These are phyloP conservation scores for Aspergillus pseudonomiae DNA, from an alignment of 2,329 filamentous ascomycete genomes.

Conservation along the genomic window DNA sequence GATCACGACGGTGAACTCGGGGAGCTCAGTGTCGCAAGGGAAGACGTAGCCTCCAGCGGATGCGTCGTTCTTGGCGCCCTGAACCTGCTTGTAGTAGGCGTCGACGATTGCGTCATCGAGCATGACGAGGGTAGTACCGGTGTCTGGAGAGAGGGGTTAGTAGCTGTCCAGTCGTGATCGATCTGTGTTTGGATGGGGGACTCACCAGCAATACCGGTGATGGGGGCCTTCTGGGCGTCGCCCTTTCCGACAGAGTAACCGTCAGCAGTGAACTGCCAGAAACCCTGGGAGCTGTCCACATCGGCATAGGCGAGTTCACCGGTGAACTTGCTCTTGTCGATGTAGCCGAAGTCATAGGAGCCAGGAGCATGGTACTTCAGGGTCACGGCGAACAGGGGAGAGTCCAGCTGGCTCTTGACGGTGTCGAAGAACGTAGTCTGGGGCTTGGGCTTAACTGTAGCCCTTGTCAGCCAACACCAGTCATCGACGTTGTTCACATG, in stretches of 20 bases:
- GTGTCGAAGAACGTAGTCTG: conserved; percentile 65
- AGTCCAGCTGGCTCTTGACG: conserved; percentile 54
- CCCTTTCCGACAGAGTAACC: conserved; percentile 59
- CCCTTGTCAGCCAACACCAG: neutral
- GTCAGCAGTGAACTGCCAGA: conserved; percentile 63
- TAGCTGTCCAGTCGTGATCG: neutral
- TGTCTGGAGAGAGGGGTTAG: conserved; percentile 50
- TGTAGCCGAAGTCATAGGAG: conserved; percentile 61
- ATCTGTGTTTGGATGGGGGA: neutral
- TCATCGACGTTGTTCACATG: neutral
- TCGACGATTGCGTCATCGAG: conserved; percentile 57
- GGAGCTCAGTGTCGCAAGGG: conserved; percentile 54
- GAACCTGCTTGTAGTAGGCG: conserved; percentile 63
- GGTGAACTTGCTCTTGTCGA: conserved; percentile 61
- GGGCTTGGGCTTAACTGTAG: conserved; percentile 47
- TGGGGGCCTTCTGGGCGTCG: conserved; percentile 41
- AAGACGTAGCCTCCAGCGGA: conserved; percentile 59
- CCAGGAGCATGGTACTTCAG: conserved; percentile 58
- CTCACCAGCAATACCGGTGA: conserved; percentile 59
- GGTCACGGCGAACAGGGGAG: conserved; percentile 57
- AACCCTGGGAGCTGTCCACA: conserved; percentile 62
- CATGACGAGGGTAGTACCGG: conserved; percentile 69
- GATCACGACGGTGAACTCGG: conserved; percentile 58
- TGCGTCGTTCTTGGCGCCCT: conserved; percentile 52
- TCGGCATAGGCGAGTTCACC: conserved; percentile 60